These are phyloP conservation scores for Uromyces viciae-fabae DNA, from an alignment of 1,284 basidiomycete species.

Conservation along the genomic window DNA sequence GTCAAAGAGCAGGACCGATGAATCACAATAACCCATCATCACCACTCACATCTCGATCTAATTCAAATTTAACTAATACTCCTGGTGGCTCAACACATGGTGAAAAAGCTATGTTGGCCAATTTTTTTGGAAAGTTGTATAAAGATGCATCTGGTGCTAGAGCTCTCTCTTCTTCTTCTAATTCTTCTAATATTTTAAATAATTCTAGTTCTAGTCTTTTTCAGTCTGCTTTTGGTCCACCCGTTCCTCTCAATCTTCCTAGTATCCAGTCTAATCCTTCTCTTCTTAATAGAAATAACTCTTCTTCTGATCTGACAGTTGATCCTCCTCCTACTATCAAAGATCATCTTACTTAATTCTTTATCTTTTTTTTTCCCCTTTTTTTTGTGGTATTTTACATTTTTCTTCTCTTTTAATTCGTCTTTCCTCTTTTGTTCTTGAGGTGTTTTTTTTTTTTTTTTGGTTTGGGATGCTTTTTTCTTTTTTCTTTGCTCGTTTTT, in stretches of 20 bases:
- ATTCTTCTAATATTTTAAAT: background rate
- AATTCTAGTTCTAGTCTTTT: background rate
- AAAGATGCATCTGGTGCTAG: constrained; percentile 28
- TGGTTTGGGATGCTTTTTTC: background rate
- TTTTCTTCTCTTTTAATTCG: background rate
- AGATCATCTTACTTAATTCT: background rate
- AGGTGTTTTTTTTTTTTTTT: background rate
- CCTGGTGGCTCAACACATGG: constrained; percentile 17
- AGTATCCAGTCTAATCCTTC: background rate
- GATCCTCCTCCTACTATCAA: background rate
- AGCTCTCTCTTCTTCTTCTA: background rate
- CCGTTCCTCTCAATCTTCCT: background rate
- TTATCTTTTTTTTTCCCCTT: background rate
- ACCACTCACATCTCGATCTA: background rate
- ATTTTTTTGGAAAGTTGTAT: constrained; percentile 35
- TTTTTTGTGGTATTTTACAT: background rate
- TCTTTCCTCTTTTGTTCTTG: background rate
- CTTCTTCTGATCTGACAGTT: background rate
- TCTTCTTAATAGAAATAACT: background rate
- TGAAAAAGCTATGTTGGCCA: constrained; percentile 38
- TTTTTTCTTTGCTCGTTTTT: background rate
- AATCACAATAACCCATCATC: background rate
- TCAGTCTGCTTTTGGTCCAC: background rate
- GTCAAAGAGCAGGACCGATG: background rate
- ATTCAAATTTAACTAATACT: background rate